A percentile compares a stretch with the other conserved stretches of the same genome.
Conservation (phyloP, 2,329 filamentous ascomycete species). For the Blastomyces gilchristii region DNA sequence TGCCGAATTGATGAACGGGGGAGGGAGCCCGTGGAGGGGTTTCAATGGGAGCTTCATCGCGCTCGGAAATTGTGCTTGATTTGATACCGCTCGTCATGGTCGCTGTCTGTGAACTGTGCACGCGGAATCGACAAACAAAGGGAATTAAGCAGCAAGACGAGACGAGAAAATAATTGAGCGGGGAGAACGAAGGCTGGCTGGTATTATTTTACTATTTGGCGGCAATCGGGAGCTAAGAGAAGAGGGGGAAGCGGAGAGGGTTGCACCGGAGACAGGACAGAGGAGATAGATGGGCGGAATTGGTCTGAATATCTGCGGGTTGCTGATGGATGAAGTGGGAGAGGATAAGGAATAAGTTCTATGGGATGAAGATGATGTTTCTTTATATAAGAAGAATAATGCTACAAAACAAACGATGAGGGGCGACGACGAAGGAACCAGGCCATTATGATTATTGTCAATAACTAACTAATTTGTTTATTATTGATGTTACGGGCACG, state of each 20-base stretch:
- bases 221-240: neutral
- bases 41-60: constrained; percentile 49
- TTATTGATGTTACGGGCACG: neutral
- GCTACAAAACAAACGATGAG: neutral
- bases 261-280: no score
- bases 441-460: neutral
- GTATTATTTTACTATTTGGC: neutral
- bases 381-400: no score
- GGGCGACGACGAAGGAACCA: neutral
- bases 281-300: neutral
- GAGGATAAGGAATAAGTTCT: no score
- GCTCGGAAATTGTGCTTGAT: constrained; percentile 19
- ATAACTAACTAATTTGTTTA: neutral
- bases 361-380: no score
- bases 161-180: neutral
- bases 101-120: neutral
- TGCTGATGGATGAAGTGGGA: no score
- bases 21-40: constrained; percentile 65
- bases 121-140: neutral
- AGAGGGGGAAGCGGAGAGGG: neutral
- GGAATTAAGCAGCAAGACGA: neutral
- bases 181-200: no score
- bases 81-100: constrained; percentile 19
- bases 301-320: neutral
- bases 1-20: constrained; percentile 74